phyloP scores from a whole-genome alignment of 2,329 filamentous ascomycete species.

The Pseudogymnoascus sp. region DNA sequence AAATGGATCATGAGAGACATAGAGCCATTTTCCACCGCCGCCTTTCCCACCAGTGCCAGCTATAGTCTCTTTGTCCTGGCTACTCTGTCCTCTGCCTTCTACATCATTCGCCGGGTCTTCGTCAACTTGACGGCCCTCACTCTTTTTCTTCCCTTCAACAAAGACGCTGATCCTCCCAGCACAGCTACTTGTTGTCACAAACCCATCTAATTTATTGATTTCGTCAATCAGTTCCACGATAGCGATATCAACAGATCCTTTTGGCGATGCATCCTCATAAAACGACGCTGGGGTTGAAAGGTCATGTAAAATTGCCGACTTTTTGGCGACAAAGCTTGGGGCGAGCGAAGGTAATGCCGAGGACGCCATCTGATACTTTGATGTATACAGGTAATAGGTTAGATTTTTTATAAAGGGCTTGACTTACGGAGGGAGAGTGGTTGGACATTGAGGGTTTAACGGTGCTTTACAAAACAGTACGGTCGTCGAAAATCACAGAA shows the following conservation, averaged over 20 bases:
- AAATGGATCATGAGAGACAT: conserved; percentile 75
- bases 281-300: conserved; percentile 60
- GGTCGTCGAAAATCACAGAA: background rate
- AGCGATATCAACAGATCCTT: conserved; percentile 74
- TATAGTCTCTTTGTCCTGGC: conserved; percentile 28
- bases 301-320: conserved; percentile 63
- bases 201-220: conserved; percentile 66
- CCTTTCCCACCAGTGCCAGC: conserved; percentile 77
- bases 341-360: background rate
- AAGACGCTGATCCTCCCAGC: conserved; percentile 83
- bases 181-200: conserved; percentile 91
- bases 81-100: conserved; percentile 15
- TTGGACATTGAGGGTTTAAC: background rate
- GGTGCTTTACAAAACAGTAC: background rate
- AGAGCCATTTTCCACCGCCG: conserved; percentile 75
- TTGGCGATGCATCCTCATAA: conserved; percentile 80
- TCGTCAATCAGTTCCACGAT: conserved; percentile 70
- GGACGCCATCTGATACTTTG: background rate
- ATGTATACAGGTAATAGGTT: background rate
- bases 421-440: background rate
- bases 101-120: conserved; percentile 13
- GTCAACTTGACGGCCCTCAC: background rate
- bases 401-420: background rate
- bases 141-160: conserved; percentile 60
- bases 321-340: conserved; percentile 50